phyloP scores from a whole-genome alignment of 116 monocot genomes.

The Trichopus zeylanicus region DNA sequence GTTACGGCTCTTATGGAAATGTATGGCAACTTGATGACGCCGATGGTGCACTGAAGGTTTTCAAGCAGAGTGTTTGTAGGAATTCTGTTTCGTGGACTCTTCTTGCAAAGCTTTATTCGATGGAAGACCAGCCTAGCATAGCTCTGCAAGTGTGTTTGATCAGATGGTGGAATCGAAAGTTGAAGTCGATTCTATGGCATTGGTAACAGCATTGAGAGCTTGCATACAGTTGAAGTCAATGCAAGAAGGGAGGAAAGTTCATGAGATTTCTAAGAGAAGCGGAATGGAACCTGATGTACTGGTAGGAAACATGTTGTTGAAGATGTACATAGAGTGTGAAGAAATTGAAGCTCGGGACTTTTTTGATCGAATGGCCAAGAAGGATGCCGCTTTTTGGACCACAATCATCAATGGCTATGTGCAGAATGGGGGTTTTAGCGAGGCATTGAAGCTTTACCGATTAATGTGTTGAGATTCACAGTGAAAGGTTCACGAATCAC shows the following conservation, averaged over 20 bases:
- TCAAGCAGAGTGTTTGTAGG: not conserved
- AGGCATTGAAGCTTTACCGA: constrained; percentile 38
- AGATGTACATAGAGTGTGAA: constrained; percentile 37
- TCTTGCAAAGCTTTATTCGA: constrained; percentile 14
- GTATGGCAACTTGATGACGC: constrained; percentile 16
- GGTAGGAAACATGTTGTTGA: constrained; percentile 31
- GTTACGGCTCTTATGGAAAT: constrained; percentile 26
- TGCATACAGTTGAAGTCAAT: constrained; percentile 21
- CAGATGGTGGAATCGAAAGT: constrained; percentile 13
- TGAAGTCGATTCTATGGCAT: constrained; percentile 19
- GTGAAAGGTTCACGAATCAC: no score
- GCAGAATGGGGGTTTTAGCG: constrained; percentile 29
- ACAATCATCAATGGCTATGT: constrained; percentile 29
- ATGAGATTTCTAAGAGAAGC: constrained; percentile 16
- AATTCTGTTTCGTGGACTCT: constrained; percentile 35
- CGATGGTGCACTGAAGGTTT: constrained; percentile 3
- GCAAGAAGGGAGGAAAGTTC: constrained; percentile 16
- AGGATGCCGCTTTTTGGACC: constrained; percentile 33
- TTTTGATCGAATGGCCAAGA: constrained; percentile 22
- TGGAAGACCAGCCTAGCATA: constrained; percentile 11
- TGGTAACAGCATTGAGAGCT: constrained; percentile 24
- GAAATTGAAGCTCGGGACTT: constrained; percentile 14
- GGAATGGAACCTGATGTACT: constrained; percentile 24
- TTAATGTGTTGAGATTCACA: no score
- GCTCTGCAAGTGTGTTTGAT: constrained; percentile 29